phyloP scores from a whole-genome alignment of 2,329 filamentous ascomycete genomes.

The Chaetothyriales sp. region DNA sequence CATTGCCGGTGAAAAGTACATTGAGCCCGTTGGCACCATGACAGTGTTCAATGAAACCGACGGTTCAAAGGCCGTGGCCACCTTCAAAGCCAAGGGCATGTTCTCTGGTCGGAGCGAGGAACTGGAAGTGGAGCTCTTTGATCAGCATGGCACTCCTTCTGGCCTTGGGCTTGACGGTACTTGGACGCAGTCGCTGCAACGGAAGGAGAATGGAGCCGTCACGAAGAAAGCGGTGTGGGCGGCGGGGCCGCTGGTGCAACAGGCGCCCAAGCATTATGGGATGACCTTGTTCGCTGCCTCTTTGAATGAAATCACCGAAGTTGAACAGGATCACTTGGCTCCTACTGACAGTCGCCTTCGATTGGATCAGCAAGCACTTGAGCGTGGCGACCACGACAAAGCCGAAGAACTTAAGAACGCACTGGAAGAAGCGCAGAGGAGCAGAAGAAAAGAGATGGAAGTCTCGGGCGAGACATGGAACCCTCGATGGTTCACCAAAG shows the following conservation, averaged over 20 bases:
- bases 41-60: slow-evolving; percentile 70
- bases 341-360: slow-evolving; percentile 71
- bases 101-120: slow-evolving; percentile 92
- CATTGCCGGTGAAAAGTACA: slow-evolving; percentile 94
- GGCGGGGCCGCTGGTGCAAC: slow-evolving; percentile 62
- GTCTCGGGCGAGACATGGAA: slow-evolving; percentile 56
- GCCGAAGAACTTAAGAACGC: slow-evolving; percentile 72
- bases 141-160: slow-evolving; percentile 50
- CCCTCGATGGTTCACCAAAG: slow-evolving; percentile 73
- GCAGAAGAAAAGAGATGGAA: slow-evolving; percentile 61
- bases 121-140: slow-evolving; percentile 61
- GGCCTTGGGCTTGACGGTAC: slow-evolving; percentile 61
- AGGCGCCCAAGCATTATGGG: slow-evolving; percentile 69
- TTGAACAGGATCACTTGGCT: slow-evolving; percentile 63
- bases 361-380: slow-evolving; percentile 75
- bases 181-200: slow-evolving; percentile 64
- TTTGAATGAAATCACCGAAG: slow-evolving; percentile 72
- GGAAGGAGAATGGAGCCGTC: slow-evolving; percentile 49
- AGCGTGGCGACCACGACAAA: slow-evolving; percentile 66
- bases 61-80: slow-evolving; percentile 68
- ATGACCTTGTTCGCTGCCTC: slow-evolving; percentile 73
- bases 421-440: slow-evolving; percentile 75
- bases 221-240: slow-evolving; percentile 62
- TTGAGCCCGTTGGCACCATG: slow-evolving; percentile 89
- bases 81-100: slow-evolving; percentile 93